phyloP scores from a whole-genome alignment of 1,284 basidiomycete genomes.

The Marasmius fiardii region DNA sequence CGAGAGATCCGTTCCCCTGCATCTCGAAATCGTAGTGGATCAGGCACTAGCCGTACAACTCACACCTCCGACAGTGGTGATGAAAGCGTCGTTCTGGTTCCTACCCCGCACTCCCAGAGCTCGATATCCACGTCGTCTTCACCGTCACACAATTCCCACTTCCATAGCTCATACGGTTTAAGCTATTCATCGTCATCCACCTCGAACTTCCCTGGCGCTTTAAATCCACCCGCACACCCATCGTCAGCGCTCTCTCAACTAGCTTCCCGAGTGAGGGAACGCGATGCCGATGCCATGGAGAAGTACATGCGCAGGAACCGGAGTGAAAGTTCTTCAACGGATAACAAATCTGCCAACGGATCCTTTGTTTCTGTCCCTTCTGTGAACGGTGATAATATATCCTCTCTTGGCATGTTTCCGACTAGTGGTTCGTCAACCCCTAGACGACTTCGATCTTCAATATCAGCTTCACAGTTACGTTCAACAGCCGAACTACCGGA shows the following conservation, averaged over 20 bases:
- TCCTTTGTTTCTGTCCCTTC: slow-evolving; percentile 47
- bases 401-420: slow-evolving; percentile 41
- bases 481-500: slow-evolving; percentile 41
- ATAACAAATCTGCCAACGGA: slow-evolving; percentile 59
- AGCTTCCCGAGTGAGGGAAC: slow-evolving; percentile 71
- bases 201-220: slow-evolving; percentile 39
- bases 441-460: slow-evolving; percentile 64
- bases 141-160: slow-evolving; percentile 44
- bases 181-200: slow-evolving; percentile 41
- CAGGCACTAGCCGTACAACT: slow-evolving; percentile 74
- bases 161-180: slow-evolving; percentile 28
- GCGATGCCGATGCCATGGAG: slow-evolving; percentile 80
- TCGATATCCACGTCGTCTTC: slow-evolving; percentile 54
- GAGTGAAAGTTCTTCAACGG: slow-evolving; percentile 74
- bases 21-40: slow-evolving; percentile 71
- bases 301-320: slow-evolving; percentile 76
- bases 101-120: slow-evolving; percentile 39
- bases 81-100: slow-evolving; percentile 40
- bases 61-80: slow-evolving; percentile 72
- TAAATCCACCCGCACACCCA: slow-evolving; percentile 37
- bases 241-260: slow-evolving; percentile 62
- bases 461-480: slow-evolving; percentile 73
- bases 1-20: slow-evolving; percentile 29
- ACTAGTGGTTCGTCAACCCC: slow-evolving; percentile 56
- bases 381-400: slow-evolving; percentile 50